These are phyloP conservation scores for Nasturtium officinale DNA, from an alignment of 345 rosid genomes.

Conservation along the genomic window DNA sequence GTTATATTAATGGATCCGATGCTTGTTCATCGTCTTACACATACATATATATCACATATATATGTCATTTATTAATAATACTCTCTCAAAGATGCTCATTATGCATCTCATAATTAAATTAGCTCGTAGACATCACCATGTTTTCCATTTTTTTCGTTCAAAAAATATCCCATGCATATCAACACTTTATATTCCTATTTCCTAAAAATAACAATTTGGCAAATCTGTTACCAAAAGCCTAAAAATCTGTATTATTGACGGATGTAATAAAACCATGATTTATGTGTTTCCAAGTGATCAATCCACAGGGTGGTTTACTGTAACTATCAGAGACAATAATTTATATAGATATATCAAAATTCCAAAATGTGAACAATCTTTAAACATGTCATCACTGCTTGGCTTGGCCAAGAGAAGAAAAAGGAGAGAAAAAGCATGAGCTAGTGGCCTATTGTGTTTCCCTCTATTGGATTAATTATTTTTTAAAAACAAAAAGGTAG, in stretches of 20 bases:
- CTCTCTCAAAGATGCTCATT: slow-evolving; percentile 25
- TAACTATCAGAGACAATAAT: slow-evolving; percentile 32
- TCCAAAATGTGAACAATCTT: slow-evolving; percentile 38
- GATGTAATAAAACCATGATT: slow-evolving; percentile 32
- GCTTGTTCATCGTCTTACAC: slow-evolving; percentile 34
- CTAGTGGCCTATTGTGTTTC: slow-evolving; percentile 44
- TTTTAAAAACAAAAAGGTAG: too few relatives aligned
- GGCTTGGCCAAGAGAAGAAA: slow-evolving; percentile 44
- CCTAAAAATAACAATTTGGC: slow-evolving; percentile 19
- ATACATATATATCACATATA: not conserved
- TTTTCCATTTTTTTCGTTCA: slow-evolving; percentile 13
- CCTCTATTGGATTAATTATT: slow-evolving; percentile 33
- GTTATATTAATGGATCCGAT: slow-evolving; percentile 44
- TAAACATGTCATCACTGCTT: slow-evolving; percentile 40
- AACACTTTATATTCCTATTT: slow-evolving; percentile 14
- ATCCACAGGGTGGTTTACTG: slow-evolving; percentile 37
- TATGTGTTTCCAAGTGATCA: slow-evolving; percentile 42
- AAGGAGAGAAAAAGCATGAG: slow-evolving; percentile 33
- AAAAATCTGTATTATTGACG: slow-evolving; percentile 19
- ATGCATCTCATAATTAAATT: slow-evolving; percentile 24
- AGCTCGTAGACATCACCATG: slow-evolving; percentile 41
- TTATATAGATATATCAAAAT: not conserved
- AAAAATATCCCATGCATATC: slow-evolving; percentile 38
- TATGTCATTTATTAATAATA: slow-evolving; percentile 22
- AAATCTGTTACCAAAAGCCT: slow-evolving; percentile 20